These are phyloP conservation scores for Didymella pinodella DNA, from an alignment of 2,329 filamentous ascomycete genomes.

Conservation along the genomic window DNA sequence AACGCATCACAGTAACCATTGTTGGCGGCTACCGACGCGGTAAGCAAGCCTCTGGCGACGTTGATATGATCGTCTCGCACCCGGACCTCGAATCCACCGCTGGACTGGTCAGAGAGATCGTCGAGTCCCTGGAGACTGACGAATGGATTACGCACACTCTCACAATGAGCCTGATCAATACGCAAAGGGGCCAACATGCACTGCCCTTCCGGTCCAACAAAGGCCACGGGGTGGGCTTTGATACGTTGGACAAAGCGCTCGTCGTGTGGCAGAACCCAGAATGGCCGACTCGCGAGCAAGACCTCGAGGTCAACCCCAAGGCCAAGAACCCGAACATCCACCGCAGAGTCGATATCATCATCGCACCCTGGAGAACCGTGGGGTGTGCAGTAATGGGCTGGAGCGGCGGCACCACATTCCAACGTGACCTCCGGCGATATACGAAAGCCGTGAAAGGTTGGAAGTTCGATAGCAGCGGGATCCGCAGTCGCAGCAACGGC, in stretches of 20 bases:
- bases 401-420: conserved; percentile 88
- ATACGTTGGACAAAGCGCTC: conserved; percentile 88
- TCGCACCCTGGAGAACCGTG: conserved; percentile 85
- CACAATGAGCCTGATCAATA: conserved; percentile 72
- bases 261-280: conserved; percentile 86
- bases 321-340: conserved; percentile 76
- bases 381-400: conserved; percentile 90
- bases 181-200: conserved; percentile 73
- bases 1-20: conserved; percentile 66
- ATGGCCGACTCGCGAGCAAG: conserved; percentile 51
- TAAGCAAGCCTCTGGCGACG: conserved; percentile 77
- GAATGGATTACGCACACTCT: conserved; percentile 84
- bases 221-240: conserved; percentile 69
- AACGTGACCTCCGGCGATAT: conserved; percentile 83
- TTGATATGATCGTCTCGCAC: conserved; percentile 86
- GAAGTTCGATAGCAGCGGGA: conserved; percentile 92
- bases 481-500: conserved; percentile 72
- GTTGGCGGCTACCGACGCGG: conserved; percentile 85
- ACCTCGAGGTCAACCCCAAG: conserved; percentile 46
- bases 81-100: conserved; percentile 72
- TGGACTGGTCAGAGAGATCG: conserved; percentile 75
- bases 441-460: conserved; percentile 74
- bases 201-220: conserved; percentile 61
- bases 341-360: conserved; percentile 88
- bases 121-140: conserved; percentile 72